Conservation (phyloP, 306 rosid species). For the Ammopiptanthus mongolicus region DNA sequence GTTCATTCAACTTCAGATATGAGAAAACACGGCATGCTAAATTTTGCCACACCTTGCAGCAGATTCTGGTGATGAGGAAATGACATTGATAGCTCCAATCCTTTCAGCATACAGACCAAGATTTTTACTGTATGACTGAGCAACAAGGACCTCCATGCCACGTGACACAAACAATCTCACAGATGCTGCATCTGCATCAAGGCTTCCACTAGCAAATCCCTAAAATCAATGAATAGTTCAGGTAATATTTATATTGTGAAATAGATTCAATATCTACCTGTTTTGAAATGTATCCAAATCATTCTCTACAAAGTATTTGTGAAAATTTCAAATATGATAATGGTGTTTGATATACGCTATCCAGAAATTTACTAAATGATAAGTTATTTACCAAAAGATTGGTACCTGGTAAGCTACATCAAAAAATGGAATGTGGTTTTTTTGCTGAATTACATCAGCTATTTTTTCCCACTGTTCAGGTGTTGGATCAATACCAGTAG, state of each 20-base stretch:
- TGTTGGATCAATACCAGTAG: slow-evolving; percentile 97
- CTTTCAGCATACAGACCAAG: slow-evolving; percentile 99
- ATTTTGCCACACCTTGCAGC: slow-evolving; percentile 60
- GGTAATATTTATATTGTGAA: neutral
- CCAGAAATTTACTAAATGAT: neutral
- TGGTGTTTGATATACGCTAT: neutral
- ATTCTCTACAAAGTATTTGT: neutral
- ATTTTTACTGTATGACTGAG: slow-evolving; percentile 96
- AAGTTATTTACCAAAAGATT: neutral
- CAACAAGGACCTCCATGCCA: slow-evolving; percentile 87
- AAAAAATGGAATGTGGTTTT: slow-evolving; percentile 86
- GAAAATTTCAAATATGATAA: slow-evolving; percentile 1
- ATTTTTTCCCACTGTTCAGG: slow-evolving; percentile 90
- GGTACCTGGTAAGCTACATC: slow-evolving; percentile 97
- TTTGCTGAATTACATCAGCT: slow-evolving; percentile 80
- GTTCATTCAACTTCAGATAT: slow-evolving; percentile 2
- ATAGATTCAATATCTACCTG: neutral
- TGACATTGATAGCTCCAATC: slow-evolving; percentile 87
- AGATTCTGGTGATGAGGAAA: slow-evolving; percentile 79
- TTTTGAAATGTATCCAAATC: neutral
- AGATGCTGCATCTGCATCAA: slow-evolving; percentile 81
- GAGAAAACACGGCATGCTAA: slow-evolving; percentile 11
- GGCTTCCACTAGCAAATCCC: slow-evolving; percentile 99
- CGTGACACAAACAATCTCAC: slow-evolving; percentile 88
- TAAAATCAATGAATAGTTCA: slow-evolving; percentile 26